Base-by-base conservation (phyloP, 2,329 filamentous ascomycete species). In the Arachnomyces sp. region DNA sequence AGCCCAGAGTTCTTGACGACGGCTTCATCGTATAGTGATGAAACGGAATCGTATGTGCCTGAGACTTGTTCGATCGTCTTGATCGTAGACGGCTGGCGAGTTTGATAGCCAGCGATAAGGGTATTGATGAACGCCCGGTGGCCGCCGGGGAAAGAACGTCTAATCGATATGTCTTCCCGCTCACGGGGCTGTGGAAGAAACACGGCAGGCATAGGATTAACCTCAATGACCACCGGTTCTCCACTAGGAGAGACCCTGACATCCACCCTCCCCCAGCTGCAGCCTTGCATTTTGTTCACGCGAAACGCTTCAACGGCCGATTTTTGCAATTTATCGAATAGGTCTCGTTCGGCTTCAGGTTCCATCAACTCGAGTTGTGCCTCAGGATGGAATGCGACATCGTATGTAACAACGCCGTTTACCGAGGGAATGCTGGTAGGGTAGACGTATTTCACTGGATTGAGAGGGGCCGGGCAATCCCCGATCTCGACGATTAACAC, bases 401-500 rank as follows among this genome's bases (percentile, higher is more conserved):
- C 52, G 6, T 53, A 46, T 8, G 47, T 52, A 11, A 54, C 29
- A 33, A 53, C 49, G 3, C 44, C 36, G 9, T 43, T 41, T 2
- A 42, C 16, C 14, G 38, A 38, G 3, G 32, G 31, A 8, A 43
- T 34, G 3, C 39, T n/a, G 5, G 20, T 25, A 9, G 20, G 20
- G 9, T 25, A 25, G 20, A 25, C 9, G 9, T 25, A 25, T 25
- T 9, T 25, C 20, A 5, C 20, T 12, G 50, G 50, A 12, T 41
- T 44, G 12, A 54, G 43, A 14, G 52, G 39, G 4, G 49, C 34
- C 2, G 48, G 36, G 17, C 28, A 42, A 15, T 48, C 42, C 5
- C 52, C 50, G 33, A 53, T 42, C 9, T 47, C 48, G 17, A 54
- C 47, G 1, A 54, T 47, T 6, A 40, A 40, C 0, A 53, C 48